Evolutionary conservation across 2,329 filamentous ascomycete species (phyloP).

Genomic region (Harringtonia lauricola): DNA sequence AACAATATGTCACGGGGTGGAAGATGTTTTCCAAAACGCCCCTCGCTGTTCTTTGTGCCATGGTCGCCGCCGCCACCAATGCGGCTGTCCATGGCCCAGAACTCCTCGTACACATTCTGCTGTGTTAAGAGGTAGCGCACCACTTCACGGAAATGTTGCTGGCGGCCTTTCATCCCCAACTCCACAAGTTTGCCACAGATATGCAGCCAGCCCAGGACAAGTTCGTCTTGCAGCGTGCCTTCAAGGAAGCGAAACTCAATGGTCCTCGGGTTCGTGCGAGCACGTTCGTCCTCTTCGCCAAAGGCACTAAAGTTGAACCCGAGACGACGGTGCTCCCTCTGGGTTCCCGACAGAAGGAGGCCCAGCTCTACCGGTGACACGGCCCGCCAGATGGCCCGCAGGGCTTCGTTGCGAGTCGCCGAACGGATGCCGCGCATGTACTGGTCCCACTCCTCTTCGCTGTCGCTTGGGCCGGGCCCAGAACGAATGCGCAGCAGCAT

Average conservation of each 20-base stretch:
- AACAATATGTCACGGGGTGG: constrained; percentile 1
- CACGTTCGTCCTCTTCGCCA: constrained; percentile 23
- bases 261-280: constrained; percentile 22
- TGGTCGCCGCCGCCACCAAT: background rate
- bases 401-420: constrained; percentile 10
- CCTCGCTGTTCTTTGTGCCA: background rate
- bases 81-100: background rate
- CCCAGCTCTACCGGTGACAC: constrained; percentile 20
- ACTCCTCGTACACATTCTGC: constrained; percentile 6
- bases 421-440: constrained; percentile 9
- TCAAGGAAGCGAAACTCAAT: constrained; percentile 29
- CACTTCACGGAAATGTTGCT: constrained; percentile 5
- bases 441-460: constrained; percentile 10
- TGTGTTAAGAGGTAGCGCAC: constrained; percentile 8
- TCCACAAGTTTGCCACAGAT: constrained; percentile 21
- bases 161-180: constrained; percentile 12
- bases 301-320: constrained; percentile 31
- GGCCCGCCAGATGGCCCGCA: constrained; percentile 19
- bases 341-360: constrained; percentile 22
- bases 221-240: constrained; percentile 17
- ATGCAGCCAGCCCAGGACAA: constrained; percentile 23
- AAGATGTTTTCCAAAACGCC: background rate
- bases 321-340: constrained; percentile 22
- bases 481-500: constrained; percentile 2
- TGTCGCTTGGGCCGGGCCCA: background rate